Conservation (phyloP, 169 alveolate genomes). For the Cryptosporidium tyzzeri region DNA sequence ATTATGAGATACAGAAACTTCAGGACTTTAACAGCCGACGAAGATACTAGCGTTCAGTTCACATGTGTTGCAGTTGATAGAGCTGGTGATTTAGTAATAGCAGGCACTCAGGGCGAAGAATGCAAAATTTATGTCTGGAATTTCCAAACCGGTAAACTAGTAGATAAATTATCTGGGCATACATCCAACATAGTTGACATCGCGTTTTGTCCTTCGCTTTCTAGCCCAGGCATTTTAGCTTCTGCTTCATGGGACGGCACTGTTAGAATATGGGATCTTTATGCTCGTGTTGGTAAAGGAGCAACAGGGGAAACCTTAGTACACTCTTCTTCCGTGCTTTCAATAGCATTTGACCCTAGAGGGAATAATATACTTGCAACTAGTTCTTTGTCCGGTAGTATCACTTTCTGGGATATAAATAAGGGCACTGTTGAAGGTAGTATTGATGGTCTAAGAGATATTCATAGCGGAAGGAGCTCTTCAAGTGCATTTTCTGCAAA, state of each 20-base stretch:
- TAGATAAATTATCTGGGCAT: conserved; percentile 93
- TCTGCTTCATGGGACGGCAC: conserved; percentile 96
- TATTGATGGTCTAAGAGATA: conserved; percentile 89
- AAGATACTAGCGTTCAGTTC: conserved; percentile 87
- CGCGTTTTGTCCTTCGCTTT: conserved; percentile 87
- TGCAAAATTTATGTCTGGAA: conserved; percentile 86
- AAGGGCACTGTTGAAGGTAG: conserved; percentile 84
- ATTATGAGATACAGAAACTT: conserved; percentile 91
- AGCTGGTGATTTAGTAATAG: conserved; percentile 96
- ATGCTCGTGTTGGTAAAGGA: conserved; percentile 89
- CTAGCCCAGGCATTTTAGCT: conserved; percentile 88
- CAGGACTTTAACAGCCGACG: conserved; percentile 87
- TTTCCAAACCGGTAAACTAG: conserved; percentile 87
- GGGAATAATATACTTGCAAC: conserved; percentile 92
- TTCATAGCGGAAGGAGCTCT: conserved; percentile 84
- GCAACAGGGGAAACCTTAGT: conserved; percentile 90
- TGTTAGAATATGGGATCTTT: conserved; percentile 91
- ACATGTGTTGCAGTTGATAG: conserved; percentile 93
- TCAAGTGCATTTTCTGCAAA: conserved; percentile 84
- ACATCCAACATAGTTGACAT: conserved; percentile 92
- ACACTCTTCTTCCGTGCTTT: conserved; percentile 89
- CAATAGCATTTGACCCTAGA: conserved; percentile 90
- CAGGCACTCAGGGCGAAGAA: conserved; percentile 95
- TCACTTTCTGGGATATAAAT: conserved; percentile 86
- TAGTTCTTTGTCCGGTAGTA: conserved; percentile 84